Base-by-base conservation (phyloP, 148 eudicot genomes). In the Heliosperma pusillum region DNA sequence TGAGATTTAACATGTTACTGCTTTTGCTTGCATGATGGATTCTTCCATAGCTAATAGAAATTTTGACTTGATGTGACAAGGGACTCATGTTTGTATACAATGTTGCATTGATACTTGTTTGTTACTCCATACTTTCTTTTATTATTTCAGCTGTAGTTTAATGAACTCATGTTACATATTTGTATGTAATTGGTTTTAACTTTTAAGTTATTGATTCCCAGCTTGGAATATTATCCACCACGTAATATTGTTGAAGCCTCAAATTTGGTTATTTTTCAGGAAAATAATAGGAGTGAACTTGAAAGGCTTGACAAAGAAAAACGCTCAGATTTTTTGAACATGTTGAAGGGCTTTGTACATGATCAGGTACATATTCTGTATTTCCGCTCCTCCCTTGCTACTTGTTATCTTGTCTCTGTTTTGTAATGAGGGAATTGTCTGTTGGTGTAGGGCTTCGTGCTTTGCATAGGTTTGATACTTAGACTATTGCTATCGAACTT, bases 271-370 rank as follows among this genome's bases (percentile, higher is more conserved):
- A 79, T 24, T 66, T 50, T 85, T 80, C 93, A 95, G 99, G 97
- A 95, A 83, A 95, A 95, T 73, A 92, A 90, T 71, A 76, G 85
- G 81, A 83, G 67, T 80, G 99, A 95, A 75, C 85, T 90, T 56
- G 89, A 86, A 52, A 85, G 99, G 83, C 80, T 95, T 57, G 90
- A 89, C 70, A 84, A 77, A 85, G 96, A 92, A 82, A 90, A 96
- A 73, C 85, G 74, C 61, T 73, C 68, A 6, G 87, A 95, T 79
- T 91, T 92, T 70, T 74, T 88, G 77, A 86, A 86, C 71, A 95
- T 95, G 99, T 74, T 95, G 89, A 90, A 90, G 79, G 97, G 97
- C 44, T 95, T 92, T 81, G 99, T 95, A 53, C 81, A 65, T 74
- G 88, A 82, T 85, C 99, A 95, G 97, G 99, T 95, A 88, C 20